A percentile compares a stretch with the other conserved stretches of the same genome.
phyloP scores from a whole-genome alignment of 106 monocot species.

The Acorus calamus region DNA sequence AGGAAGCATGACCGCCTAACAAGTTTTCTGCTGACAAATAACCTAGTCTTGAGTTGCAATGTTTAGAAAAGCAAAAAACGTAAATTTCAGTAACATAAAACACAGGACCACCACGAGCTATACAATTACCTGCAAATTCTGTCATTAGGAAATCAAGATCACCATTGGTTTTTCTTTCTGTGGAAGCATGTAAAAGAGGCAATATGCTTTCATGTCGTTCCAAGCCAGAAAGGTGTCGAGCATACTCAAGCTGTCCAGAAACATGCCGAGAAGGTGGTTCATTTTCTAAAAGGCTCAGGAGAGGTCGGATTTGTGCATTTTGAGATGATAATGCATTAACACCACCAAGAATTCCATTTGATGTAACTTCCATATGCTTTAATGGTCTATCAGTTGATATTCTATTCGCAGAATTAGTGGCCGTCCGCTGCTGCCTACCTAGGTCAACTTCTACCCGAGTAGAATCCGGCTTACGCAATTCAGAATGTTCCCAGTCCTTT shows the following conservation, averaged over 20 bases:
- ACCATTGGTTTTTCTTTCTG: slow-evolving; percentile 79
- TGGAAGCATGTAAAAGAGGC: slow-evolving; percentile 83
- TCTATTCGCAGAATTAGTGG: slow-evolving; percentile 40
- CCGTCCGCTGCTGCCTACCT: slow-evolving; percentile 28
- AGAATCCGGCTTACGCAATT: slow-evolving; percentile 27
- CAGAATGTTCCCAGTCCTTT: slow-evolving; percentile 38
- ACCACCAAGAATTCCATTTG: slow-evolving; percentile 31
- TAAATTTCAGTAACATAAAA: too few relatives aligned
- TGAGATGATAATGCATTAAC: slow-evolving; percentile 19
- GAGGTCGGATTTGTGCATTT: slow-evolving; percentile 68
- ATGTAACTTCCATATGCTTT: slow-evolving; percentile 41
- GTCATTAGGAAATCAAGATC: slow-evolving; percentile 93
- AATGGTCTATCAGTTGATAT: slow-evolving; percentile 63
- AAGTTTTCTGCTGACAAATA: too few relatives aligned
- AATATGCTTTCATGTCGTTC: slow-evolving; percentile 87
- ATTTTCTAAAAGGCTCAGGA: slow-evolving; percentile 83
- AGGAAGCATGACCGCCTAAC: too few relatives aligned
- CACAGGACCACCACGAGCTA: too few relatives aligned
- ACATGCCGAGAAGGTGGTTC: slow-evolving; percentile 88
- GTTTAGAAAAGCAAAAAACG: too few relatives aligned
- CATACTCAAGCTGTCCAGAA: slow-evolving; percentile 96
- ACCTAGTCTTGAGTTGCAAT: too few relatives aligned
- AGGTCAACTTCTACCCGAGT: slow-evolving; percentile 28
- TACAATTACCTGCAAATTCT: slow-evolving; percentile 80
- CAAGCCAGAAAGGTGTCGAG: slow-evolving; percentile 60